Base-by-base conservation (phyloP, 148 eudicot species). In the Vaccinium macrocarpon region DNA sequence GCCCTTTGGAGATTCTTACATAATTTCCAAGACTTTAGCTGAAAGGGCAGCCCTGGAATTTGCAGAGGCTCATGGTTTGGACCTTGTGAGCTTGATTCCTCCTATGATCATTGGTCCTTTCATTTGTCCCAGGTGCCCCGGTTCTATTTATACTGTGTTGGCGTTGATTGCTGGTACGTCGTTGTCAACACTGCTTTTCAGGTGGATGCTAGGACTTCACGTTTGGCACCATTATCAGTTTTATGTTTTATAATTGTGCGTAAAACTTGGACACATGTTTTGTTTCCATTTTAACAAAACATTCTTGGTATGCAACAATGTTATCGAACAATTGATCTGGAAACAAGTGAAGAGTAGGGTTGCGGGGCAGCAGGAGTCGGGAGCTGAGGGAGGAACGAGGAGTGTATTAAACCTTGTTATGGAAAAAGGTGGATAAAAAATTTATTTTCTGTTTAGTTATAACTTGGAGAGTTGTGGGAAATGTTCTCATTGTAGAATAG, bases 31-130 rank as follows among this genome's bases (percentile, higher is more conserved):
- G 84, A 87, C 90, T 12, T 46, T 83, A 25, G 83, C 93, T 9
- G 92, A 91, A 64, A 90, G 79, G 76, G 89, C 90, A 38, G 88
- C 88, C 19, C 19, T 87, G 25, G 89, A 91, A 25, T 88, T 85
- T 42, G 91, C 87, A 1, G 88, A 87, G 48, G 46, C 64, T 15
- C 80, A 85, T 52, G 92, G 87, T 6, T n/a, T 91, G 81, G 88
- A 89, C 55, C 78, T 91, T 48, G 90, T 90, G 32, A 53, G 78
- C 14, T 72, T 90, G 27, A 52, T 85, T 71, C 90, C 91, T 21
- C 85, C 92, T 2, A 82, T 86, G 76, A 84, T 85, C 9, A 76
- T 78, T 29, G 92, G 94, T 25, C 91, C 89, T 19, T 91, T 89
- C 62, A 51, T 91, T 25, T 73, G 87, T 55, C 88, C 89, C 11